Base-by-base conservation (phyloP, 2,329 filamentous ascomycete species). In the Colletotrichum sp. region DNA sequence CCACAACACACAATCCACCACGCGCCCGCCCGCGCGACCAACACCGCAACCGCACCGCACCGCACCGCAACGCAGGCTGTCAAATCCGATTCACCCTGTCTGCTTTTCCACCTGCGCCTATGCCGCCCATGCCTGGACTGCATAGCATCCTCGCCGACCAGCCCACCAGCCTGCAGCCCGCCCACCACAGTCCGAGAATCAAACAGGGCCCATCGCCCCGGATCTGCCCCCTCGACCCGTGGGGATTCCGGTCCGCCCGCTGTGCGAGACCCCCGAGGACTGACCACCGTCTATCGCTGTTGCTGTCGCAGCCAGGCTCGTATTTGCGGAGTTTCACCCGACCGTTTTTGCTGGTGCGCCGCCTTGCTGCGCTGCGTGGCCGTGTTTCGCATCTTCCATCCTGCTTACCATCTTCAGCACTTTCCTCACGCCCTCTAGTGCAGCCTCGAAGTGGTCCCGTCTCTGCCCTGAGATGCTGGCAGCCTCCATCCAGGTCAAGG, bases 281-380 rank as follows among this genome's bases (percentile, higher is more conserved):
- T 34, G 21, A 49, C 30, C 52, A 16, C 34, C 60, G 34, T 32
- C 49, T 34, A 69, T 55, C 64, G 57, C 57, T 21, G 59, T 62
- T 34, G n/a, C 44, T 49, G 28, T 34, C 28, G 65, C 65, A 60
- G 24, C 49, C 34, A 26, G 32, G 24, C 70, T 76, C 73, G 73
- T 76, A 73, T 76, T 70, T 76, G 44, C 64, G 32, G 28, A 69
- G 73, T 76, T 76, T 76, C 73, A 76, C 73, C 70, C 59, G 70
- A 69, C 73, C 57, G 57, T 69, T 73, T 44, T 39, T 64, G 55
- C 70, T 72, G 57, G 55, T 69, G 73, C 65, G 49, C 15, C 55
- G 36, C 7, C 24, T 15, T 72, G 28, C 72, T 72, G 55, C 24
- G 26, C 73, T 76, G 70, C 70, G 57, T 69, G 57, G 63, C 70